Percentiles rank a stretch among this genome's conserved stretches.
These are phyloP conservation scores for Glonium stellatum DNA, from an alignment of 495 filamentous ascomycete genomes.

Conservation along the genomic window DNA sequence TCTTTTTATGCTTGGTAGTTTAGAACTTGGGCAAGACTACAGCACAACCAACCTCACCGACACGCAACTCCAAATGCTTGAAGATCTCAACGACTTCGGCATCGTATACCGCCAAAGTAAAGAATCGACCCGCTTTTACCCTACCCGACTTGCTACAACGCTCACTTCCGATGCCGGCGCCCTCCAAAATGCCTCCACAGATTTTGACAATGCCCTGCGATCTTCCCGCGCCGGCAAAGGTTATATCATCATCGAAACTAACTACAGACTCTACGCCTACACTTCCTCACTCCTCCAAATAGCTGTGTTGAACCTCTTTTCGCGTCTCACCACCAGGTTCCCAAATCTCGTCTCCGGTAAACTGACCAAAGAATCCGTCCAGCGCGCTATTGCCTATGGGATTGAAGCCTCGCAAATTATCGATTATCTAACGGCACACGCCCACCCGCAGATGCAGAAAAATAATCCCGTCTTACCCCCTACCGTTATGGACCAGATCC, in stretches of 20 bases:
- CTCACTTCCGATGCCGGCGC: conserved; percentile 76
- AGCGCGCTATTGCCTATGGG: conserved; percentile 75
- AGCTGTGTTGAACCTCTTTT: conserved; percentile 85
- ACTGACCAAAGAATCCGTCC: conserved; percentile 78
- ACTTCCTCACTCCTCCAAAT: conserved; percentile 89
- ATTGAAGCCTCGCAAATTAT: conserved; percentile 96
- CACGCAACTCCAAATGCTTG: conserved; percentile 77
- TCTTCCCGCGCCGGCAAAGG: conserved; percentile 51
- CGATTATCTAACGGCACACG: conserved; percentile 72
- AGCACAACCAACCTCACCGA: conserved; percentile 69
- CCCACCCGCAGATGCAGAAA: conserved; percentile 84
- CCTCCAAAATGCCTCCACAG: conserved; percentile 44
- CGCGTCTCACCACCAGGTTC: conserved; percentile 75
- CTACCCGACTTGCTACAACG: conserved; percentile 89
- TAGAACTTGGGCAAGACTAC: conserved; percentile 87
- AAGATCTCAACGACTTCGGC: conserved; percentile 80
- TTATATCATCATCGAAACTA: conserved; percentile 96
- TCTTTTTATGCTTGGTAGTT: conserved; percentile 87
- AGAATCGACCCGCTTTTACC: conserved; percentile 65
- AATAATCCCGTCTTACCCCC: conserved; percentile 69
- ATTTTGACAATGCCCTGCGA: conserved; percentile 33
- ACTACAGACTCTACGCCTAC: conserved; percentile 96
- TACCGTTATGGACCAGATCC: conserved; percentile 94
- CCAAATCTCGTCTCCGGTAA: conserved; percentile 87
- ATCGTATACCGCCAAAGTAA: conserved; percentile 65